Percentiles rank a stretch among this genome's conserved stretches.
Evolutionary conservation across 192 early-diverging fungal species (phyloP).

Genomic region (Coemansia sp.): DNA sequence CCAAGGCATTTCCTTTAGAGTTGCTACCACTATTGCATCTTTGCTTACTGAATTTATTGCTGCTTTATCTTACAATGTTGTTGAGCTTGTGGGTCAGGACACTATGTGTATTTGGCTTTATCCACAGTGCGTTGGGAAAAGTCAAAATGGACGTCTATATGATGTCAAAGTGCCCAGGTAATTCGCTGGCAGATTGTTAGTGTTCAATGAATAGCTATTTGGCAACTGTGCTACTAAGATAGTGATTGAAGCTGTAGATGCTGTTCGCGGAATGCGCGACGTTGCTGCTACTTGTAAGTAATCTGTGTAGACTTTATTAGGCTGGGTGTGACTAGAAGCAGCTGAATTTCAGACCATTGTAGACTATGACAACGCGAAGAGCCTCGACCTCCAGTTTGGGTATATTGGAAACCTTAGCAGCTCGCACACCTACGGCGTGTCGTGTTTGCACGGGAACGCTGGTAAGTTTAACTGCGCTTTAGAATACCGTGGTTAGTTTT

Average conservation of each 20-base stretch:
- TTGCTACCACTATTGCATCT: no score
- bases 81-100: conserved; percentile 1
- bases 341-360: no score
- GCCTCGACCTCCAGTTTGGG: conserved; percentile 26
- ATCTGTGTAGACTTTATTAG: neutral
- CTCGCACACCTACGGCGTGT: conserved; percentile 22
- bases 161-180: conserved; percentile 49
- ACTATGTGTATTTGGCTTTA: neutral
- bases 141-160: conserved; percentile 38
- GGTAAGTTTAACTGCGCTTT: conserved; percentile 16
- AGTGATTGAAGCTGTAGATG: no score
- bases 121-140: conserved; percentile 13
- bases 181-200: no score
- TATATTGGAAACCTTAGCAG: conserved; percentile 39
- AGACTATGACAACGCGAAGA: conserved; percentile 39
- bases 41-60: no score
- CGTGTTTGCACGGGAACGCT: conserved; percentile 30
- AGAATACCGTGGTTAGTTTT: no score
- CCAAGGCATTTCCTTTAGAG: no score
- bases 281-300: conserved; percentile 49
- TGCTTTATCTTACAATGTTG: no score
- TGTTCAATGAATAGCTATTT: neutral
- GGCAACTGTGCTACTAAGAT: neutral
- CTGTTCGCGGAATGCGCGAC: conserved; percentile 34
- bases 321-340: no score